A percentile compares a stretch with the other conserved stretches of the same genome.
Conservation (phyloP, 306 rosid genomes). For the Pyrus communis region DNA sequence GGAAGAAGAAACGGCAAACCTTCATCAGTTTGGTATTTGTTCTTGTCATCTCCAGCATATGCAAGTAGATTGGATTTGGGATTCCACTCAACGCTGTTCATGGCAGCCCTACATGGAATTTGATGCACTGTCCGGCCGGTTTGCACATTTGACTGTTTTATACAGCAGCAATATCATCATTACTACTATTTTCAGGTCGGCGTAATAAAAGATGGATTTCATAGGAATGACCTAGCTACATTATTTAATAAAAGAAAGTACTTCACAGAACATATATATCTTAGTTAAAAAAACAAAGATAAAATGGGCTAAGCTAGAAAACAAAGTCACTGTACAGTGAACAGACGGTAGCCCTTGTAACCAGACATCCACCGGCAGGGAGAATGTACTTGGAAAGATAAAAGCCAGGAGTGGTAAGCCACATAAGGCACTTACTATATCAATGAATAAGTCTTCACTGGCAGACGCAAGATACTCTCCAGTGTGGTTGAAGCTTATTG, state of each 20-base stretch:
- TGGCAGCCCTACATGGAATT: conserved; percentile 92
- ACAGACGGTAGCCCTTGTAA: background rate
- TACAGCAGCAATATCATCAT: conserved; percentile 3
- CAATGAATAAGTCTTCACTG: conserved; percentile 86
- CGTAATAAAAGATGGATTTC: background rate
- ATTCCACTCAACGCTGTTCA: conserved; percentile 98
- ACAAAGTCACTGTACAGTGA: background rate
- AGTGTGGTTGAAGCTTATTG: conserved; percentile 82
- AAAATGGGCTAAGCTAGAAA: background rate
- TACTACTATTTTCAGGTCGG: background rate
- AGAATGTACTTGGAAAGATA: background rate
- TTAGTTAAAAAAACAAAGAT: background rate
- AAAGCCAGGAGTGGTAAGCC: background rate
- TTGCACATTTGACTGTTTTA: conserved; percentile 63
- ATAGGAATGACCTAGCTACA: background rate
- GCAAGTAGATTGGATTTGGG: conserved; percentile 87
- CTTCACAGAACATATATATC: background rate
- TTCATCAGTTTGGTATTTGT: conserved; percentile 93
- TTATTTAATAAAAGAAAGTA: background rate
- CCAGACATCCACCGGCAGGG: background rate
- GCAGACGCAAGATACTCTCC: conserved; percentile 91
- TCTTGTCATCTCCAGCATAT: conserved; percentile 96
- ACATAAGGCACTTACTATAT: conserved; percentile 56
- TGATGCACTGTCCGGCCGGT: conserved; percentile 84
- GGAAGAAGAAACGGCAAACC: conserved; percentile 28